phyloP scores from a whole-genome alignment of 2,329 filamentous ascomycete genomes.

The Pestalotiopsis sp. region DNA sequence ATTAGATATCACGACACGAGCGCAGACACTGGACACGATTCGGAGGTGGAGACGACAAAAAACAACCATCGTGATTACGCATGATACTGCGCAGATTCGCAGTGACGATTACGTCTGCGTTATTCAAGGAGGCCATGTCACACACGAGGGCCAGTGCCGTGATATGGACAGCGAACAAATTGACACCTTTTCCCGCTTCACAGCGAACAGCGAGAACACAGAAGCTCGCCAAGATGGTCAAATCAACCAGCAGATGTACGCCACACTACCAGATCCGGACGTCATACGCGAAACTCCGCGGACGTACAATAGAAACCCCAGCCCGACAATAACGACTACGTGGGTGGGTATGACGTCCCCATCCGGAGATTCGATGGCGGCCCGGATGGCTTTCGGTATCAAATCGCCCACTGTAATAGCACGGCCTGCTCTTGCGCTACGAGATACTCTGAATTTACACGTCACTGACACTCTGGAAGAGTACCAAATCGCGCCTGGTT shows the following conservation, averaged over 20 bases:
- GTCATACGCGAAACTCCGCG: neutral
- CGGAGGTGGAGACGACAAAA: conserved; percentile 75
- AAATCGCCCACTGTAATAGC: neutral
- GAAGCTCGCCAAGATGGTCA: neutral
- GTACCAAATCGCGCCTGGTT: neutral
- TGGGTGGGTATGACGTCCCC: neutral
- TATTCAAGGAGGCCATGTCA: conserved; percentile 67
- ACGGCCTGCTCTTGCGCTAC: neutral
- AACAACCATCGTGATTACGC: conserved; percentile 92
- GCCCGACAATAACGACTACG: neutral
- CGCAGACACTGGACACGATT: conserved; percentile 71
- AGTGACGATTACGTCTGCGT: conserved; percentile 78
- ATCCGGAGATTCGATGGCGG: neutral
- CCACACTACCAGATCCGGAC: neutral
- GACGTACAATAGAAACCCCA: neutral
- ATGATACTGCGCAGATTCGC: conserved; percentile 77
- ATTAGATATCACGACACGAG: conserved; percentile 71
- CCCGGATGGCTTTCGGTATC: neutral
- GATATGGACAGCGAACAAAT: conserved; percentile 28
- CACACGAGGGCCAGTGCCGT: conserved; percentile 66
- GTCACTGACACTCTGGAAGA: neutral
- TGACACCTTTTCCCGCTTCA: neutral
- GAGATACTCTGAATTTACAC: neutral
- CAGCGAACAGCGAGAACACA: neutral
- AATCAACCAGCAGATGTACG: neutral